These are phyloP conservation scores for Mucor lusitanicus DNA, from an alignment of 371 early-diverging fungal genomes.

Conservation along the genomic window DNA sequence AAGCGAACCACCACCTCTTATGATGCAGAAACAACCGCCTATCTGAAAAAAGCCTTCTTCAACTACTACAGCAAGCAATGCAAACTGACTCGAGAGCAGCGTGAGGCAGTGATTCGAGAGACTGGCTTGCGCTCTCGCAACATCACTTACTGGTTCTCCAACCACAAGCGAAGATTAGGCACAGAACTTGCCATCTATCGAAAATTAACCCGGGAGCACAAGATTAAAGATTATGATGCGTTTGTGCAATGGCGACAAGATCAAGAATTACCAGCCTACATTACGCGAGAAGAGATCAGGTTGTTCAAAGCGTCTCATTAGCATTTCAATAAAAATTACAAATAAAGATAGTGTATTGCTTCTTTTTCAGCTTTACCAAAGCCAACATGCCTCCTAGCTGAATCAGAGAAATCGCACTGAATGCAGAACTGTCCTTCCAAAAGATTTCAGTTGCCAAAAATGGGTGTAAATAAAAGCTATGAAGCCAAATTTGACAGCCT, in stretches of 20 bases:
- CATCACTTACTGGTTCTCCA: slow-evolving; percentile 53
- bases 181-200: slow-evolving; percentile 14
- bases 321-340: no score
- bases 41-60: slow-evolving; percentile 42
- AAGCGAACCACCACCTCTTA: slow-evolving; percentile 46
- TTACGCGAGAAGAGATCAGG: neutral
- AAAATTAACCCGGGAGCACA: neutral
- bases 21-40: slow-evolving; percentile 39
- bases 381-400: no score
- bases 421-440: no score
- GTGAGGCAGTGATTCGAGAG: slow-evolving; percentile 21
- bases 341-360: no score
- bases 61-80: slow-evolving; percentile 36
- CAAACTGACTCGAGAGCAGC: slow-evolving; percentile 35
- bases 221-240: slow-evolving; percentile 24
- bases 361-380: no score
- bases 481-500: no score
- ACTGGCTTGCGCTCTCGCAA: slow-evolving; percentile 42
- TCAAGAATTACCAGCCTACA: slow-evolving; percentile 4
- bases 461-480: no score
- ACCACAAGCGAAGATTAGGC: slow-evolving; percentile 39
- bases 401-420: no score
- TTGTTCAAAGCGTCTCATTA: neutral
- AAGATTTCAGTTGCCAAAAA: neutral
- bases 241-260: slow-evolving; percentile 26